Evolutionary conservation across 441 rosid genomes (phyloP).

Genomic region (Eruca vesicaria): DNA sequence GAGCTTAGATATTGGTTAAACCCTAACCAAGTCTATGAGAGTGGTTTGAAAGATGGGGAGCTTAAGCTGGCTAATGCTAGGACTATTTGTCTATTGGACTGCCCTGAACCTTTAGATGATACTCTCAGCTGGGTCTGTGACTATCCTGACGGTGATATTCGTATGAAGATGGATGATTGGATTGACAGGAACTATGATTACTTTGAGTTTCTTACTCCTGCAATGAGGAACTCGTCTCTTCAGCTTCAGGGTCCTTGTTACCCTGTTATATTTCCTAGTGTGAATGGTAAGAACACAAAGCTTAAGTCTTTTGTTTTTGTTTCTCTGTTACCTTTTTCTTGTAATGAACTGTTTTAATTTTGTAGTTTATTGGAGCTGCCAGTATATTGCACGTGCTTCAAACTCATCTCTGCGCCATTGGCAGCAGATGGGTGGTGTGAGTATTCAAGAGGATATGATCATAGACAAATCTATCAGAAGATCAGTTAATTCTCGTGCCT

Average conservation of each 20-base stretch:
- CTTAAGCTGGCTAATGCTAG: constrained; percentile 75
- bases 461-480: constrained; percentile 86
- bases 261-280: constrained; percentile 88
- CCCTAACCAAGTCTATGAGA: constrained; percentile 94
- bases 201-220: constrained; percentile 88
- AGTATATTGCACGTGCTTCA: constrained; percentile 83
- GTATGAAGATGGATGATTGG: constrained; percentile 79
- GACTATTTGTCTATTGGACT: constrained; percentile 84
- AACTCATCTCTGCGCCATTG: constrained; percentile 82
- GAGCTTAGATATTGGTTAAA: constrained; percentile 90
- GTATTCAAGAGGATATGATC: constrained; percentile 75
- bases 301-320: constrained; percentile 4
- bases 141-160: constrained; percentile 96
- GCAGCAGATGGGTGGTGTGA: constrained; percentile 93
- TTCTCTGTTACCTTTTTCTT: neutral
- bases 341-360: constrained; percentile 1
- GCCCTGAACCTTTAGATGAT: constrained; percentile 83
- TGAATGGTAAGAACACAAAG: constrained; percentile 60
- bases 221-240: constrained; percentile 89
- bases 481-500: constrained; percentile 76
- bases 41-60: constrained; percentile 78
- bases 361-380: constrained; percentile 96
- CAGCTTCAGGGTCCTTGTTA: constrained; percentile 99
- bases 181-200: constrained; percentile 88
- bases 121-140: constrained; percentile 92